These are phyloP conservation scores for Podospora pseudopauciseta DNA, from an alignment of 495 filamentous ascomycete species.

Conservation along the genomic window DNA sequence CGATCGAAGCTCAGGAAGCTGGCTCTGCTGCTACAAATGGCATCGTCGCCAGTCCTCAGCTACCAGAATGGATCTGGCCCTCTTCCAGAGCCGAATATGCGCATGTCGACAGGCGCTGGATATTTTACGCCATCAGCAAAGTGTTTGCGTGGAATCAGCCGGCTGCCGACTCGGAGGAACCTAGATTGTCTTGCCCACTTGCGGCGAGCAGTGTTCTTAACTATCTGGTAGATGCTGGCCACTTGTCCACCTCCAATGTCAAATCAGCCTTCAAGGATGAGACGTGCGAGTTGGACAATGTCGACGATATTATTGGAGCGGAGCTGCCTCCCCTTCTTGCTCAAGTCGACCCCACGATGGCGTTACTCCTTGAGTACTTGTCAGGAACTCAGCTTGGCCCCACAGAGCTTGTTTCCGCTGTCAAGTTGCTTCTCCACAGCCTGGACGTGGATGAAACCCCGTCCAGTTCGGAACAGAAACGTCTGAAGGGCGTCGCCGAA, in stretches of 20 bases:
- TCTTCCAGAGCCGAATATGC: conserved; percentile 39
- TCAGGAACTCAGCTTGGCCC: conserved; percentile 46
- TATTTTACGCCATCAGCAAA: conserved; percentile 49
- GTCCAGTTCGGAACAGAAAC: conserved; percentile 30
- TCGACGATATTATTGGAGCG: conserved; percentile 46
- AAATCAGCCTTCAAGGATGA: conserved; percentile 56
- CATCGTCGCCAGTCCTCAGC: conserved; percentile 2
- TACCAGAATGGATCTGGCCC: conserved; percentile 40
- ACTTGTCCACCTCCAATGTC: conserved; percentile 58
- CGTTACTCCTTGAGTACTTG: conserved; percentile 55
- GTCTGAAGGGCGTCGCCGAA: conserved; percentile 24
- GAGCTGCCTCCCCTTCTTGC: conserved; percentile 58
- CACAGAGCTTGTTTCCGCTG: conserved; percentile 44
- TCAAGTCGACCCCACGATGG: conserved; percentile 57
- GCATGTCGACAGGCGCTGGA: conserved; percentile 49
- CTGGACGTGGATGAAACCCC: conserved; percentile 45
- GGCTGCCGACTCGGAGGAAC: conserved; percentile 25
- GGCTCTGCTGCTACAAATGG: conserved; percentile 16
- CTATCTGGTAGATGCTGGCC: conserved; percentile 61
- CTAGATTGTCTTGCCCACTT: conserved; percentile 48
- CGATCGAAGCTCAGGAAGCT: conserved; percentile 22
- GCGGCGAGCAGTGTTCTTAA: conserved; percentile 52
- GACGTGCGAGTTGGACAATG: conserved; percentile 36
- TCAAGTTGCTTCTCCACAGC: conserved; percentile 50
- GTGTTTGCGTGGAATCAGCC: conserved; percentile 43